These are phyloP conservation scores for Phytophthora pluvialis DNA, from an alignment of 352 stramenopile species.

Conservation along the genomic window DNA sequence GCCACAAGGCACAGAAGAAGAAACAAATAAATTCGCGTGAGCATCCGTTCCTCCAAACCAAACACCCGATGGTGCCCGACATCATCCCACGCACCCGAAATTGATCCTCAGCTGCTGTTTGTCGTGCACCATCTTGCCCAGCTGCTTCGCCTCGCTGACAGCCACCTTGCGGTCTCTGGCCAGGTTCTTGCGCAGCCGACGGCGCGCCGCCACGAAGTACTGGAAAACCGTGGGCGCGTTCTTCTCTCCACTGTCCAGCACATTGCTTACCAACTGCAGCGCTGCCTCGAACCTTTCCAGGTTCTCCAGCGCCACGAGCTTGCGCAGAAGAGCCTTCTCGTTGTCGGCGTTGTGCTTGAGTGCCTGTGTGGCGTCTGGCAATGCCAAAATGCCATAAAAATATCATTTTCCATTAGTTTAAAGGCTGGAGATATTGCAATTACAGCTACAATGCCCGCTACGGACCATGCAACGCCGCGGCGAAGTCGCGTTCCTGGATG, in stretches of 20 bases:
- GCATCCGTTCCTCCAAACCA: constrained; percentile 17
- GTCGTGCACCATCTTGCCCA: constrained; percentile 80
- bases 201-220: constrained; percentile 56
- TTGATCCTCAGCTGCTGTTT: constrained; percentile 84
- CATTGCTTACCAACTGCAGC: constrained; percentile 46
- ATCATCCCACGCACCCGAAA: constrained; percentile 54
- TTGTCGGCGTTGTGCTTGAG: constrained; percentile 62
- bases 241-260: constrained; percentile 46
- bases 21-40: constrained; percentile 15
- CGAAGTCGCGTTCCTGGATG: constrained; percentile 81
- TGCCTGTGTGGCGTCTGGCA: constrained; percentile 56
- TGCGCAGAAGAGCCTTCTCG: constrained; percentile 70
- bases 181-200: constrained; percentile 63
- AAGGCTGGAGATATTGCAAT: background rate
- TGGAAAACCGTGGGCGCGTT: constrained; percentile 50
- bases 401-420: constrained; percentile 6
- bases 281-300: constrained; percentile 80
- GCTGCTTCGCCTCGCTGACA: constrained; percentile 52
- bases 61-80: constrained; percentile 17
- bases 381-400: constrained; percentile 4
- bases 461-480: constrained; percentile 58
- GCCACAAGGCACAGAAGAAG: constrained; percentile 9
- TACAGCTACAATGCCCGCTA: background rate
- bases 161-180: constrained; percentile 59
- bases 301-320: constrained; percentile 73